Evolutionary conservation across 345 rosid species (phyloP).

Genomic region (Anastatica hierochuntica): DNA sequence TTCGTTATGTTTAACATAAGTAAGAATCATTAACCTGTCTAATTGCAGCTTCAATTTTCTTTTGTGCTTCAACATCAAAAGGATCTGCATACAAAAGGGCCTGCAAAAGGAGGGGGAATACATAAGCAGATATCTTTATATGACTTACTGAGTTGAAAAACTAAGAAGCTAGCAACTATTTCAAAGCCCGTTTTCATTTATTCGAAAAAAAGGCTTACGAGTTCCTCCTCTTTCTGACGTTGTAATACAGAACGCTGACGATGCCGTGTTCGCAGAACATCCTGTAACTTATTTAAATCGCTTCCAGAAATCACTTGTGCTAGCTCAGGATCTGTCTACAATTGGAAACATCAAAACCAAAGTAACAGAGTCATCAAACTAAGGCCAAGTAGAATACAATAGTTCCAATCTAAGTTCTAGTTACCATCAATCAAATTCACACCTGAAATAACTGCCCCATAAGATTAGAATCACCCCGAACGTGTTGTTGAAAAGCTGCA

Average conservation of each 20-base stretch:
- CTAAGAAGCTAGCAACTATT: background rate
- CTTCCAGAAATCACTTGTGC: conserved; percentile 80
- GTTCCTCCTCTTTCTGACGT: conserved; percentile 68
- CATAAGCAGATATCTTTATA: background rate
- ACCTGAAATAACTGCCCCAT: conserved; percentile 90
- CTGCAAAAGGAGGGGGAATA: conserved; percentile 20
- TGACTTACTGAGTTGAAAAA: background rate
- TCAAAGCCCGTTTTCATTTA: background rate
- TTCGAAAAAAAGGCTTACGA: conserved; percentile 37
- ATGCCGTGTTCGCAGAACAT: conserved; percentile 56
- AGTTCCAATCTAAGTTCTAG: background rate
- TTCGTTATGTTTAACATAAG: background rate
- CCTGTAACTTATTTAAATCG: conserved; percentile 75
- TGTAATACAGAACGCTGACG: conserved; percentile 56
- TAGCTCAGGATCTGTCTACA: conserved; percentile 79
- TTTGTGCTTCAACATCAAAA: conserved; percentile 93
- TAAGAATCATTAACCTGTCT: conserved; percentile 54
- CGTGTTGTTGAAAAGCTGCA: conserved; percentile 75
- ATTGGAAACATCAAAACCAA: conserved; percentile 11
- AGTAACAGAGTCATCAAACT: background rate
- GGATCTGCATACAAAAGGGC: conserved; percentile 95
- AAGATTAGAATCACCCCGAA: conserved; percentile 60
- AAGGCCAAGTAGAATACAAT: background rate
- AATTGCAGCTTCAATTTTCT: conserved; percentile 95
- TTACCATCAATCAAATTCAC: background rate